phyloP scores from a whole-genome alignment of 257 asterid genomes.

The Rubia yunnanensis region DNA sequence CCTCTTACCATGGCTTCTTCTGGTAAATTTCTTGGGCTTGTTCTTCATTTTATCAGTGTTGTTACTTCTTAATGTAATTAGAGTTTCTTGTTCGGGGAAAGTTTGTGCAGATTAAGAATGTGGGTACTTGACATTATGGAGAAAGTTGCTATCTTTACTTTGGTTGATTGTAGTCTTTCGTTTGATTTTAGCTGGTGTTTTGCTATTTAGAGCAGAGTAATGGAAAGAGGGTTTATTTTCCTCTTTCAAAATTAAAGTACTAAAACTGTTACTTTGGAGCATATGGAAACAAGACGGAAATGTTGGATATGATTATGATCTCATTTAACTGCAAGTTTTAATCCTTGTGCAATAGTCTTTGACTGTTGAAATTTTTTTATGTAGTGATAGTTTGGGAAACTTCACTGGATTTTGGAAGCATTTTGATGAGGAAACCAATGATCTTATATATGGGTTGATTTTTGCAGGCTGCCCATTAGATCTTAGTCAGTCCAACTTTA shows the following conservation, averaged over 20 bases:
- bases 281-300: background rate
- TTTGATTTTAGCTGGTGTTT: background rate
- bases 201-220: background rate
- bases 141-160: background rate
- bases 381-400: background rate
- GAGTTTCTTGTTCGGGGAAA: background rate
- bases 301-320: background rate
- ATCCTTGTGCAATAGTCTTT: background rate
- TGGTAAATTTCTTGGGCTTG: slow-evolving; percentile 27
- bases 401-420: background rate
- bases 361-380: background rate
- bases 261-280: background rate
- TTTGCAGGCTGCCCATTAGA: slow-evolving; percentile 86
- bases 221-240: background rate
- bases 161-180: background rate
- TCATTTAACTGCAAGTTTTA: background rate
- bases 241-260: background rate
- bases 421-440: background rate
- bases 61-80: background rate
- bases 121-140: background rate
- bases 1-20: slow-evolving; percentile 33
- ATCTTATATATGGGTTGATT: slow-evolving; percentile 6
- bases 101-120: background rate
- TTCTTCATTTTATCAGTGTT: background rate
- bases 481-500: slow-evolving; percentile 62